These are phyloP conservation scores for Nyssa sinensis DNA, from an alignment of 148 eudicot species.

Conservation along the genomic window DNA sequence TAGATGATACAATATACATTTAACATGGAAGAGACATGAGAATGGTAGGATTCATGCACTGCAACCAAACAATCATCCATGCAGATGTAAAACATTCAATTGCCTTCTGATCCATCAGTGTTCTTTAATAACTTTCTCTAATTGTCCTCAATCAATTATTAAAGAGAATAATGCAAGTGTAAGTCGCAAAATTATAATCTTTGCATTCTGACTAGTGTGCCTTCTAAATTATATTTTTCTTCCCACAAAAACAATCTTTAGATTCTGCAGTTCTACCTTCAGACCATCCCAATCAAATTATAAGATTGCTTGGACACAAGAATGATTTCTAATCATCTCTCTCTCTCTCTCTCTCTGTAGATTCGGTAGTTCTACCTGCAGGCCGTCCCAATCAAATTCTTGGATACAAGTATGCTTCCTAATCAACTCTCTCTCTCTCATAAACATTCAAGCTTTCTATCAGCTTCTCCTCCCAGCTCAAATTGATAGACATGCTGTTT, in stretches of 20 bases:
- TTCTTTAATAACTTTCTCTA: neutral
- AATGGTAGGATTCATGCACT: neutral
- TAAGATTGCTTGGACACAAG: constrained; percentile 5
- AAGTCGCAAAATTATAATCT: too few relatives aligned
- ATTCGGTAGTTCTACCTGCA: too few relatives aligned
- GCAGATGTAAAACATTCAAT: neutral
- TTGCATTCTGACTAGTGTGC: too few relatives aligned
- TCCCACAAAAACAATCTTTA: neutral
- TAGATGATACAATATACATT: too few relatives aligned
- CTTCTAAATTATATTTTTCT: neutral
- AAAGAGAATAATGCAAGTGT: too few relatives aligned
- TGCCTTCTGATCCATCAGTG: neutral
- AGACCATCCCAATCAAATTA: neutral
- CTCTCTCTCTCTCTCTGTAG: neutral
- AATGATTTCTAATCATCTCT: too few relatives aligned
- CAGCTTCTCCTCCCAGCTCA: neutral
- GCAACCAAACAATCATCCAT: neutral
- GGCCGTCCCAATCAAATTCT: neutral
- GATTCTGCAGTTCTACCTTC: too few relatives aligned
- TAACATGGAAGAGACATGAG: neutral
- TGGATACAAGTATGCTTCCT: neutral
- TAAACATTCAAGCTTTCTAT: neutral
- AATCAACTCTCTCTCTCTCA: neutral
- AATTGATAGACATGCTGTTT: neutral
- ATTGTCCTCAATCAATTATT: neutral